These are phyloP conservation scores for Cardamine occulta DNA, from an alignment of 345 rosid species.

Conservation along the genomic window DNA sequence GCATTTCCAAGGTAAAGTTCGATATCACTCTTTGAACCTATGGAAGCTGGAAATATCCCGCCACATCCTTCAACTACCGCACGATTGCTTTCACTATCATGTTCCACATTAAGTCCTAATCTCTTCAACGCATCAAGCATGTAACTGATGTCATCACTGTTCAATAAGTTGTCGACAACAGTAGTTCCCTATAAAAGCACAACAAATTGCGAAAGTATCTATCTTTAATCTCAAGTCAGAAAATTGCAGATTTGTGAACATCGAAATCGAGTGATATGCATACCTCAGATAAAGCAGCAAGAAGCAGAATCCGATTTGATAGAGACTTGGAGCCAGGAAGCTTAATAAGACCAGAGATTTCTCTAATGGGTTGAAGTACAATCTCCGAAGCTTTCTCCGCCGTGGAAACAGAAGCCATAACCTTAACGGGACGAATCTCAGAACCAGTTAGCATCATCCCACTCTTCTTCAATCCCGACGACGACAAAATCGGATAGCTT, in stretches of 20 bases:
- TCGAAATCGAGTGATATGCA: constrained; percentile 40
- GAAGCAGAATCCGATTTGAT: constrained; percentile 90
- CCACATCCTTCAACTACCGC: constrained; percentile 86
- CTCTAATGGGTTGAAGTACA: constrained; percentile 78
- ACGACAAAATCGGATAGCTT: constrained; percentile 40
- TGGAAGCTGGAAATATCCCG: constrained; percentile 72
- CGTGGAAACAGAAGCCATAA: constrained; percentile 61
- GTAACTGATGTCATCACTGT: constrained; percentile 84
- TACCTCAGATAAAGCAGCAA: constrained; percentile 93
- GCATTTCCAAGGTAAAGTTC: constrained; percentile 96
- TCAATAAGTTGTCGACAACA: constrained; percentile 83
- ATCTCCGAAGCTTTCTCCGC: constrained; percentile 80
- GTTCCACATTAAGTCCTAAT: constrained; percentile 70
- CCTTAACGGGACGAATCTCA: constrained; percentile 43
- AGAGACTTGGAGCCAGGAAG: constrained; percentile 96
- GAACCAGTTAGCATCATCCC: constrained; percentile 9
- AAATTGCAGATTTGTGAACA: background rate
- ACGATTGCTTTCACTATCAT: constrained; percentile 55
- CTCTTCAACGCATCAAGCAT: constrained; percentile 89
- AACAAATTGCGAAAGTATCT: background rate
- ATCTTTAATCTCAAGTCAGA: background rate
- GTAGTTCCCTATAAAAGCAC: constrained; percentile 77
- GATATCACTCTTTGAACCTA: constrained; percentile 56
- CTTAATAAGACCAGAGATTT: constrained; percentile 79
- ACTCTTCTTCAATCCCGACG: constrained; percentile 43